Evolutionary conservation across 345 rosid genomes (phyloP).

Genomic region (Salix exigua): DNA sequence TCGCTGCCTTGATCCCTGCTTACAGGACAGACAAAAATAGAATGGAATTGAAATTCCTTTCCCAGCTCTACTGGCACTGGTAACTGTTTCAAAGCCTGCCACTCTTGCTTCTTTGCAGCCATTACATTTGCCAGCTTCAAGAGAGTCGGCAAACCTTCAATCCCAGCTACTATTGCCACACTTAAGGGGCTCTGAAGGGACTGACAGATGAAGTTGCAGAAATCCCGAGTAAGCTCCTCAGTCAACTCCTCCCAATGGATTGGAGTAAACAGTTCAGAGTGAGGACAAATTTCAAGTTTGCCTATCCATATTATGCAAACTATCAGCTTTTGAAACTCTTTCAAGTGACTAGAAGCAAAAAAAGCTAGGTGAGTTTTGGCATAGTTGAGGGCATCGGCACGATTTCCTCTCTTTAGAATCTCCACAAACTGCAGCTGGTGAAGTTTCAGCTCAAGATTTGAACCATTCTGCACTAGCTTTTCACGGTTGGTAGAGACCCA

Average conservation of each 20-base stretch:
- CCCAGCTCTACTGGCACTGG: conserved; percentile 59
- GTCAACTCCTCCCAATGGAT: conserved; percentile 45
- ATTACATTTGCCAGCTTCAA: conserved; percentile 64
- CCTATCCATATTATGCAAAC: conserved; percentile 49
- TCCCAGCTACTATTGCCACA: conserved; percentile 58
- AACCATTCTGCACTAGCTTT: conserved; percentile 44
- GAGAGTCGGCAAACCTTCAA: conserved; percentile 61
- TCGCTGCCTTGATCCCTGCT: conserved; percentile 65
- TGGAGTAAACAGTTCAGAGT: conserved; percentile 43
- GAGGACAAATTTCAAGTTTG: conserved; percentile 54
- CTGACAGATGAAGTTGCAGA: conserved; percentile 49
- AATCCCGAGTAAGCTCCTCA: conserved; percentile 46
- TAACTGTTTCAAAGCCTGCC: conserved; percentile 59
- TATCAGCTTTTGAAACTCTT: conserved; percentile 49
- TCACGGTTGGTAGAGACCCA: conserved; percentile 57
- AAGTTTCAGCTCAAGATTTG: conserved; percentile 59
- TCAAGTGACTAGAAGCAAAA: conserved; percentile 33
- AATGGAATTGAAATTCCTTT: conserved; percentile 65
- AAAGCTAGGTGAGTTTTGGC: conserved; percentile 50
- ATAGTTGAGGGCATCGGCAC: conserved; percentile 49
- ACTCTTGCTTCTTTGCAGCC: conserved; percentile 65
- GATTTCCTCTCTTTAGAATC: conserved; percentile 50
- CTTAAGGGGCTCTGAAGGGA: conserved; percentile 47
- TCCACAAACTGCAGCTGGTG: conserved; percentile 54
- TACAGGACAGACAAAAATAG: conserved; percentile 69